These are phyloP conservation scores for Penicillium simplicissimum DNA, from an alignment of 495 filamentous ascomycete genomes.

Conservation along the genomic window DNA sequence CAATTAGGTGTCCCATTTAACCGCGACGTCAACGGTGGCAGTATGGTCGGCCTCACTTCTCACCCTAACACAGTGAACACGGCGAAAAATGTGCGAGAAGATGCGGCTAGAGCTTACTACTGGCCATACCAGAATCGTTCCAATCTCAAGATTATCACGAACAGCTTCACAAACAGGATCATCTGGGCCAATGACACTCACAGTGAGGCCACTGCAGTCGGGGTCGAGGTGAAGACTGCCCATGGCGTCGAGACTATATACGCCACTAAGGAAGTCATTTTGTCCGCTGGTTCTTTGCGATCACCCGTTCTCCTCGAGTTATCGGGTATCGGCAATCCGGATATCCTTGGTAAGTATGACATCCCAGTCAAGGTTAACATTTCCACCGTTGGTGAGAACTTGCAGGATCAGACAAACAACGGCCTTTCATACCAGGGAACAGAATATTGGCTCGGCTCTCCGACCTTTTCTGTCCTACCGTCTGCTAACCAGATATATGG, in stretches of 20 bases:
- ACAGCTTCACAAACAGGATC: constrained; percentile 39
- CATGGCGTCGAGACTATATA: constrained; percentile 34
- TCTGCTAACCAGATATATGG: constrained; percentile 28
- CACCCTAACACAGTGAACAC: constrained; percentile 44
- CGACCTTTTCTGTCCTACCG: constrained; percentile 33
- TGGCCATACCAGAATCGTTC: constrained; percentile 33
- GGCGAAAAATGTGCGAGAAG: constrained; percentile 49
- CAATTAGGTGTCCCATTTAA: constrained; percentile 40
- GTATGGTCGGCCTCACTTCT: constrained; percentile 39
- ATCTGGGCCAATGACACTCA: constrained; percentile 23
- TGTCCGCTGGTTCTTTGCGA: constrained; percentile 58
- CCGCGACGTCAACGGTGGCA: constrained; percentile 41
- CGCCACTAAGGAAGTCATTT: constrained; percentile 57
- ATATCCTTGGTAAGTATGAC: constrained; percentile 34
- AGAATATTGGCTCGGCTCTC: constrained; percentile 19
- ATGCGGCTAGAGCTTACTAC: constrained; percentile 53
- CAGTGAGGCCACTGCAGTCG: constrained; percentile 21
- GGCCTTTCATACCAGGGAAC: constrained; percentile 20
- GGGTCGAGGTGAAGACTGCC: constrained; percentile 25
- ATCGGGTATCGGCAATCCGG: constrained; percentile 57
- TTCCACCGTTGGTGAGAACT: constrained; percentile 47
- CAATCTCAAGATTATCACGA: constrained; percentile 37
- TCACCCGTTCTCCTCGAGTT: constrained; percentile 60
- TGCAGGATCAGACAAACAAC: constrained; percentile 47
- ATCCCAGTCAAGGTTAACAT: constrained; percentile 45